A percentile compares a stretch with the other conserved stretches of the same genome.
phyloP scores from a whole-genome alignment of 768 basidiomycete species.

The Cyclocybe aegerita region DNA sequence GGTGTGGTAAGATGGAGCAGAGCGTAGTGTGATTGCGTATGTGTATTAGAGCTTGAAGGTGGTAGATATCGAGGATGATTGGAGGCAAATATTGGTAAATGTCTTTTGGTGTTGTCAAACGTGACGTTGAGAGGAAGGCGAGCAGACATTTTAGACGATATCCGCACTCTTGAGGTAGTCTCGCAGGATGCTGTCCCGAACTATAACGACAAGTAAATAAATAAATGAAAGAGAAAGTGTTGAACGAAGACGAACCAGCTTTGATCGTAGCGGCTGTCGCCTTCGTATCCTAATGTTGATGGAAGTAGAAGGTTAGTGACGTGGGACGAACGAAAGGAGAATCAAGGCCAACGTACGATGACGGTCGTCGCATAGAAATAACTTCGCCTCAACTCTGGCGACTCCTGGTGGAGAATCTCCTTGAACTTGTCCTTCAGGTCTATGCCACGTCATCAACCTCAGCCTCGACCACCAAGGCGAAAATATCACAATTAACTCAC shows the following conservation, averaged over 20 bases:
- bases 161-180: conserved; percentile 49
- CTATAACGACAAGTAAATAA: conserved; percentile 21
- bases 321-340: not conserved
- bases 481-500: too few species aligned
- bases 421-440: conserved; percentile 45
- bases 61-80: too few species aligned
- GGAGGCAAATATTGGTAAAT: too few species aligned
- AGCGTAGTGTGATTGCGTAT: too few species aligned
- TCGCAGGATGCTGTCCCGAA: conserved; percentile 54
- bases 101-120: too few species aligned
- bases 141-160: conserved; percentile 27
- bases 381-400: conserved; percentile 47
- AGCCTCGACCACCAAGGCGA: too few species aligned
- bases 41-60: too few species aligned
- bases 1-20: too few species aligned
- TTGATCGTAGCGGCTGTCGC: conserved; percentile 52
- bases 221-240: not conserved
- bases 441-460: conserved; percentile 14
- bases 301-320: not conserved
- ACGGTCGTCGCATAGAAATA: conserved; percentile 64
- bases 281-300: conserved; percentile 46
- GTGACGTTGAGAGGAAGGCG: too few species aligned
- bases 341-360: conserved; percentile 41
- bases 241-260: conserved; percentile 37
- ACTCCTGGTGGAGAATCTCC: conserved; percentile 50